A percentile compares a stretch with the other conserved stretches of the same genome.
Evolutionary conservation across 768 basidiomycete genomes (phyloP).

Genomic region (Mycena galericulata): DNA sequence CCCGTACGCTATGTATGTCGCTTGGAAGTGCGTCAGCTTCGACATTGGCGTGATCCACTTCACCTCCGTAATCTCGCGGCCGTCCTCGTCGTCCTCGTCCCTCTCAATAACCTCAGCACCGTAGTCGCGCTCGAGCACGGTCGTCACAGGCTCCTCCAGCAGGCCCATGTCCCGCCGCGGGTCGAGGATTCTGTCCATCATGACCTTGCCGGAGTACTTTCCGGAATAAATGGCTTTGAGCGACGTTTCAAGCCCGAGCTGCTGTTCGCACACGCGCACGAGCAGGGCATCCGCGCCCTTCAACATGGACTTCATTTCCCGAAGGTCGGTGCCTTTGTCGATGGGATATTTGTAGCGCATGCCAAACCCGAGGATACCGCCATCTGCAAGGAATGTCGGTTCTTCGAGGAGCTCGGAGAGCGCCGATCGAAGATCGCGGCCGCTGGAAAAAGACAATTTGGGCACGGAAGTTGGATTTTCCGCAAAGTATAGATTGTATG

Average conservation of each 20-base stretch:
- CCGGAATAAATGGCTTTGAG: conserved; percentile 33
- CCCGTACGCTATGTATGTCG: too few relatives aligned
- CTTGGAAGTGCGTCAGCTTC: too few relatives aligned
- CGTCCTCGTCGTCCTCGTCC: too few relatives aligned
- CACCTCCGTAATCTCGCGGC: too few relatives aligned
- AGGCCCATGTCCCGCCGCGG: too few relatives aligned
- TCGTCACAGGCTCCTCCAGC: too few relatives aligned
- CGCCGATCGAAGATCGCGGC: neutral
- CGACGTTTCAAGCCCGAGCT: conserved; percentile 32
- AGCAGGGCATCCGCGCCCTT: conserved; percentile 47
- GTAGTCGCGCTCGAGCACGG: too few relatives aligned
- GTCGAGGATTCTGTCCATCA: neutral
- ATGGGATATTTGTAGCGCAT: conserved; percentile 53
- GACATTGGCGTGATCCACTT: too few relatives aligned
- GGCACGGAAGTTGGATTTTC: too few relatives aligned
- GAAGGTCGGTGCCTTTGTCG: neutral
- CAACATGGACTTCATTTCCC: conserved; percentile 26
- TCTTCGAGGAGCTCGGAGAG: conserved; percentile 46
- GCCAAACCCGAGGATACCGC: conserved; percentile 56
- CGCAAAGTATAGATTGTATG: conserved; percentile 17
- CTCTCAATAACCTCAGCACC: too few relatives aligned
- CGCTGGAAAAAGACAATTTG: neutral
- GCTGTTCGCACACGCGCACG: conserved; percentile 33
- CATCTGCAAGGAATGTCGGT: conserved; percentile 49
- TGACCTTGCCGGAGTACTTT: neutral